These are phyloP conservation scores for Melastoma candidum DNA, from an alignment of 441 rosid species.

Conservation along the genomic window DNA sequence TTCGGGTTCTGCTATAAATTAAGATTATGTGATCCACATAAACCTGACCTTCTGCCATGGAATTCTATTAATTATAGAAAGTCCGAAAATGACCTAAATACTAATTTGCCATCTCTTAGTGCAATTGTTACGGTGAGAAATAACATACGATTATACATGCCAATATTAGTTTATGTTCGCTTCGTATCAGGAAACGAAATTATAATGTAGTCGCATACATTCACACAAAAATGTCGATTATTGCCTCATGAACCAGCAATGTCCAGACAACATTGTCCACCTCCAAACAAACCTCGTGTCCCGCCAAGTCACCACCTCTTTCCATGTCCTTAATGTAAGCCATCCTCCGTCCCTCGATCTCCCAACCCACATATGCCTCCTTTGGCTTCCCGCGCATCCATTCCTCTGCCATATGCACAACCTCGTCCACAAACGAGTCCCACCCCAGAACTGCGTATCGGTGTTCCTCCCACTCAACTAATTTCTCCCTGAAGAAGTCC, in stretches of 20 bases:
- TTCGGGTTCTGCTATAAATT: no score
- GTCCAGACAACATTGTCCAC: conserved; percentile 39
- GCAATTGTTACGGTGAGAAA: no score
- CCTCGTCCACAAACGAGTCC: conserved; percentile 1
- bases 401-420: conserved; percentile 30
- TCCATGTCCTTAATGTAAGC: conserved; percentile 43
- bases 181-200: no score
- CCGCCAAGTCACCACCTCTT: conserved; percentile 27
- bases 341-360: conserved; percentile 33
- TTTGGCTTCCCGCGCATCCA: conserved; percentile 44
- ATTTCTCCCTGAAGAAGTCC: conserved; percentile 37
- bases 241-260: conserved; percentile 42
- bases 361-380: conserved; percentile 48
- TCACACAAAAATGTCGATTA: conserved; percentile 23
- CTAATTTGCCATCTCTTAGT: no score
- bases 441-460: background rate
- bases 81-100: no score
- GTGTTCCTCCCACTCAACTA: conserved; percentile 3
- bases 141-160: no score
- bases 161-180: no score
- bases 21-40: no score
- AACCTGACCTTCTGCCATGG: no score
- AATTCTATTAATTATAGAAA: no score
- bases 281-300: conserved; percentile 24
- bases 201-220: background rate